These are phyloP conservation scores for Fusarium sp. DNA, from an alignment of 2,329 filamentous ascomycete species.

Conservation along the genomic window DNA sequence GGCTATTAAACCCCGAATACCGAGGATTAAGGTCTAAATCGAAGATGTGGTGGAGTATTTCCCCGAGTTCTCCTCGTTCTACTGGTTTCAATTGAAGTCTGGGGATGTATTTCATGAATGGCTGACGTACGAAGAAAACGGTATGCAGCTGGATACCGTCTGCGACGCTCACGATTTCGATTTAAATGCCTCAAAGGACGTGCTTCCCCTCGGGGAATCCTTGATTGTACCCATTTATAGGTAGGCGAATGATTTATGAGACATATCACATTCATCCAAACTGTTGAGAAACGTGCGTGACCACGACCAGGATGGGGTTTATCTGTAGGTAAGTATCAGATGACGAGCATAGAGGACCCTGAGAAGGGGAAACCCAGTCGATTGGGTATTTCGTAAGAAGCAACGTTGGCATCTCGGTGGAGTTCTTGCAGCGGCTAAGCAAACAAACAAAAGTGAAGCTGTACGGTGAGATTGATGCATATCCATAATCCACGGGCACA, in stretches of 20 bases:
- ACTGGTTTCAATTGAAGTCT: background rate
- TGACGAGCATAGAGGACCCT: background rate
- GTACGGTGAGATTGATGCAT: background rate
- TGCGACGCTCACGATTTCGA: background rate
- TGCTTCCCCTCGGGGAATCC: background rate
- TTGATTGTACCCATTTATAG: background rate
- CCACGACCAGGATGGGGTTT: background rate
- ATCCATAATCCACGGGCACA: background rate
- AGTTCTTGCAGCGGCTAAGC: background rate
- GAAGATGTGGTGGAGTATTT: background rate
- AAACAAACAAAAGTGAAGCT: background rate
- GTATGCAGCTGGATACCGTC: background rate
- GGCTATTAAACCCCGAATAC: background rate
- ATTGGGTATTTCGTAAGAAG: background rate
- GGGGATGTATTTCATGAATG: background rate
- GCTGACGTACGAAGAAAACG: background rate
- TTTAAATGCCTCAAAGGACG: slow-evolving; percentile 9
- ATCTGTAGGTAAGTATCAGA: background rate
- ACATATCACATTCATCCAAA: background rate
- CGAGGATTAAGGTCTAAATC: background rate
- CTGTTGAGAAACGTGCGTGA: background rate
- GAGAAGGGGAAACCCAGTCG: background rate
- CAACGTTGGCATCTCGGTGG: background rate
- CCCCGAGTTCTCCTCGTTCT: background rate
- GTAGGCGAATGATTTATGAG: background rate